Evolutionary conservation across 129 eudicot species (phyloP).

Genomic region (Centella asiatica): DNA sequence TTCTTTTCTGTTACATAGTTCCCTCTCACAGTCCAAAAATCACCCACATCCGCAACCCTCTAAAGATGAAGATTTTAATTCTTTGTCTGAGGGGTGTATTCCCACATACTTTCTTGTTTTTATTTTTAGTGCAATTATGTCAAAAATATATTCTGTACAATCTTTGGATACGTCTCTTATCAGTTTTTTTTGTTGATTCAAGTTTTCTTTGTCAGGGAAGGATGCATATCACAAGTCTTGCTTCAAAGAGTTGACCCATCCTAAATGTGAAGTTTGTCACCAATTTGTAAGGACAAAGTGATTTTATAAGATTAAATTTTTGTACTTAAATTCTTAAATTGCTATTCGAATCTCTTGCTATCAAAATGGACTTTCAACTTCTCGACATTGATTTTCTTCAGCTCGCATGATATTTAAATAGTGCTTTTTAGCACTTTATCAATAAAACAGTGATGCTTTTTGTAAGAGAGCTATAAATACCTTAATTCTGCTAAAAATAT

Average conservation of each 20-base stretch:
- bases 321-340: slow-evolving; percentile 2
- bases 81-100: neutral
- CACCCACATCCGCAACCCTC: neutral
- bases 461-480: neutral
- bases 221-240: slow-evolving; percentile 94
- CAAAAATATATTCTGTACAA: neutral
- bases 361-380: neutral
- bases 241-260: slow-evolving; percentile 88
- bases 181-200: slow-evolving; percentile 46
- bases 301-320: slow-evolving; percentile 2
- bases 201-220: slow-evolving; percentile 95
- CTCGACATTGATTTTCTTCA: neutral
- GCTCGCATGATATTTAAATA: neutral
- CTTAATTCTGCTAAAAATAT: neutral
- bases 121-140: slow-evolving; percentile 10
- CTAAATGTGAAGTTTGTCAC: slow-evolving; percentile 95
- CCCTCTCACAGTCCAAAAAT: neutral
- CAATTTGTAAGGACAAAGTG: slow-evolving; percentile 58
- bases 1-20: neutral
- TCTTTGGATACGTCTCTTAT: slow-evolving; percentile 23
- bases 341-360: neutral
- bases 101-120: neutral
- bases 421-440: too few species aligned
- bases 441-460: too few species aligned
- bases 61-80: too few species aligned